These are phyloP conservation scores for Hymenochaete sp. DNA, from an alignment of 1,284 basidiomycete species.

Conservation along the genomic window DNA sequence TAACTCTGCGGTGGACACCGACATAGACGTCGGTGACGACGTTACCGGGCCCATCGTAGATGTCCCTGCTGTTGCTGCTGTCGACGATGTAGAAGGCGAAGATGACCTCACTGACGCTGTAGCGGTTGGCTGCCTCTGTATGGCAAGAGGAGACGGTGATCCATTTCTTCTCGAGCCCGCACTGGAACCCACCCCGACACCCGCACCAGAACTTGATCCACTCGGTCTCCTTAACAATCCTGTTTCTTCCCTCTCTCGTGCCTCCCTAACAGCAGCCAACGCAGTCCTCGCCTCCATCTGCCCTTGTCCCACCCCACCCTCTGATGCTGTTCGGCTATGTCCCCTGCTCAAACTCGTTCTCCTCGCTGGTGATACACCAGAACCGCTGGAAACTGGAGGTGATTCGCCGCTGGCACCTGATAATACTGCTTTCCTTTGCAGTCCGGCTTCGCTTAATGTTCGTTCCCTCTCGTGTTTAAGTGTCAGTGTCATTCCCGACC, in stretches of 20 bases:
- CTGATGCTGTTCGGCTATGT: slow-evolving; percentile 11
- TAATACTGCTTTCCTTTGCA: background rate
- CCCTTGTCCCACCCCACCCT: too few relatives aligned
- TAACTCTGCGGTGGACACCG: slow-evolving; percentile 36
- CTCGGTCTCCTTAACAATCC: too few relatives aligned
- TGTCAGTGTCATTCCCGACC: background rate
- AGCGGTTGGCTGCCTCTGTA: too few relatives aligned
- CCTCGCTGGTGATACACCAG: background rate
- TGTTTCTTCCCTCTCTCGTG: slow-evolving; percentile 27
- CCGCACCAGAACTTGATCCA: too few relatives aligned
- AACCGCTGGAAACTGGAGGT: background rate
- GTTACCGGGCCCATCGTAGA: background rate
- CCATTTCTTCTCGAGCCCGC: too few relatives aligned
- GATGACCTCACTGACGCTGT: slow-evolving; percentile 23
- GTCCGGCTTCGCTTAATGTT: slow-evolving; percentile 13
- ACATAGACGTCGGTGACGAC: background rate
- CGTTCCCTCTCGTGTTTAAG: slow-evolving; percentile 14
- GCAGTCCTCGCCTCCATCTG: too few relatives aligned
- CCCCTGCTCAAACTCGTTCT: background rate
- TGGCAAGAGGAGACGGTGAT: too few relatives aligned
- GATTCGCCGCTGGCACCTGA: slow-evolving; percentile 1
- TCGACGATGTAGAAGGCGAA: slow-evolving; percentile 17
- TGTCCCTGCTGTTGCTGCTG: background rate
- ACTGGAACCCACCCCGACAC: too few relatives aligned
- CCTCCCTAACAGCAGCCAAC: slow-evolving; percentile 24